Conservation (phyloP, 139 green algal species). For the Monoraphidium neglectum region DNA sequence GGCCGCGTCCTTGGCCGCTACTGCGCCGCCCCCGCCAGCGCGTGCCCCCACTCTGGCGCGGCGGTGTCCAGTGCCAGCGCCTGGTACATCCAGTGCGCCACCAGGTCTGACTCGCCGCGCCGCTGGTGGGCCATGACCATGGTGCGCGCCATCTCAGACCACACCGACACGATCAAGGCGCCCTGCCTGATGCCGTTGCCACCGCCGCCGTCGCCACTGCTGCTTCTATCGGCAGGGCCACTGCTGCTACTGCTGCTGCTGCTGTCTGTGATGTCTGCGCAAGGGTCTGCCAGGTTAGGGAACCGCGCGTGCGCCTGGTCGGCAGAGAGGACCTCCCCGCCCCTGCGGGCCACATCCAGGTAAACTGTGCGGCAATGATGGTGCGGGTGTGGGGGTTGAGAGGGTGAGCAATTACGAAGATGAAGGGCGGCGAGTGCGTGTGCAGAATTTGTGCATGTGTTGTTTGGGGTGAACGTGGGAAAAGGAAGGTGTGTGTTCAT, state of each 20-base stretch:
- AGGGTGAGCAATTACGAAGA: no score
- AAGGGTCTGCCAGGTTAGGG: neutral
- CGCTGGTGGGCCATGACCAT: constrained; percentile 67
- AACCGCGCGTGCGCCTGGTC: constrained; percentile 13
- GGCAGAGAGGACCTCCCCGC: constrained; percentile 26
- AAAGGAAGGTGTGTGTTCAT: no score
- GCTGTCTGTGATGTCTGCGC: neutral
- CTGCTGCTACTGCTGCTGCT: constrained; percentile 9
- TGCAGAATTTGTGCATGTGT: no score
- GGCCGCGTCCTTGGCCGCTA: neutral
- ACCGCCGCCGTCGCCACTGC: neutral
- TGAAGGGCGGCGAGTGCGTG: no score
- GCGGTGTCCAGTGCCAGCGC: constrained; percentile 63
- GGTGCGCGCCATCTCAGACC: constrained; percentile 44
- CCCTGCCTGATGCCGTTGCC: neutral
- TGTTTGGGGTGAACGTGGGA: no score
- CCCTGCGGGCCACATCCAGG: constrained; percentile 23
- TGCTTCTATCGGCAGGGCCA: neutral
- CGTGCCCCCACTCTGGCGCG: constrained; percentile 58
- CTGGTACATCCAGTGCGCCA: constrained; percentile 75
- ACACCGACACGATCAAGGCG: constrained; percentile 17
- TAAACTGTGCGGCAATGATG: constrained; percentile 7
- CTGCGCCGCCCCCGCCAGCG: constrained; percentile 17
- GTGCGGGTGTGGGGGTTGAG: no score
- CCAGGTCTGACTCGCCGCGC: constrained; percentile 71